A percentile compares a stretch with the other conserved stretches of the same genome.
These are phyloP conservation scores for Coleophoma cylindrospora DNA, from an alignment of 2,329 filamentous ascomycete genomes.

Conservation along the genomic window DNA sequence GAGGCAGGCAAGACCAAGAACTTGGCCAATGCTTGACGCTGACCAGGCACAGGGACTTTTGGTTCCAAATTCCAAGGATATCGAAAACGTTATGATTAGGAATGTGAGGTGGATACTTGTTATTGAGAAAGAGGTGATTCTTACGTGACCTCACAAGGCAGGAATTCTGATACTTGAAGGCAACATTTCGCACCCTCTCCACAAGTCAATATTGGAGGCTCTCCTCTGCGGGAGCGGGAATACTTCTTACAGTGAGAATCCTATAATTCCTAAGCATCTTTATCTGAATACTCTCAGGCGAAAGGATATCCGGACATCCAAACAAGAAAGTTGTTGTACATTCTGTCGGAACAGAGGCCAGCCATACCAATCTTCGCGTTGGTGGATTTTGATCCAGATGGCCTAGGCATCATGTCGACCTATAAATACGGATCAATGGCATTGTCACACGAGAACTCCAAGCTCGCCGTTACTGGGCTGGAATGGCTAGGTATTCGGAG, in stretches of 20 bases:
- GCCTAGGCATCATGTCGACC: slow-evolving; percentile 66
- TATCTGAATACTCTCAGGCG: slow-evolving; percentile 41
- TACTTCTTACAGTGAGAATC: slow-evolving; percentile 59
- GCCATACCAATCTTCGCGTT: slow-evolving; percentile 55
- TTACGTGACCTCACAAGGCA: neutral
- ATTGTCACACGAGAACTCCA: slow-evolving; percentile 52
- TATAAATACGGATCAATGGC: slow-evolving; percentile 67
- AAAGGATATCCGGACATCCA: slow-evolving; percentile 79
- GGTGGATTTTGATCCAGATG: slow-evolving; percentile 74
- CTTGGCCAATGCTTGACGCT: too few relatives aligned
- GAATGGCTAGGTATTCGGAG: slow-evolving; percentile 58
- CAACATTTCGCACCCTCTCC: slow-evolving; percentile 67
- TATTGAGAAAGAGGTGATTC: slow-evolving; percentile 69
- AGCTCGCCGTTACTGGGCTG: slow-evolving; percentile 43
- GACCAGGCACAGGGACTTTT: slow-evolving; percentile 45
- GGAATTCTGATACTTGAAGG: slow-evolving; percentile 40
- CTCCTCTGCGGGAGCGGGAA: slow-evolving; percentile 45
- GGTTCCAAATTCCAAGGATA: slow-evolving; percentile 48
- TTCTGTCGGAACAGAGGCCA: slow-evolving; percentile 41
- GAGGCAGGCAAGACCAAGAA: slow-evolving; percentile 26
- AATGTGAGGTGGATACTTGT: slow-evolving; percentile 61
- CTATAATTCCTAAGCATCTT: neutral
- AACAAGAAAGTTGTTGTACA: slow-evolving; percentile 59
- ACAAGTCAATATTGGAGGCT: slow-evolving; percentile 48
- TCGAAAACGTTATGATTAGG: slow-evolving; percentile 44